phyloP scores from a whole-genome alignment of 2,329 filamentous ascomycete species.

The Boeremia lycopersici region DNA sequence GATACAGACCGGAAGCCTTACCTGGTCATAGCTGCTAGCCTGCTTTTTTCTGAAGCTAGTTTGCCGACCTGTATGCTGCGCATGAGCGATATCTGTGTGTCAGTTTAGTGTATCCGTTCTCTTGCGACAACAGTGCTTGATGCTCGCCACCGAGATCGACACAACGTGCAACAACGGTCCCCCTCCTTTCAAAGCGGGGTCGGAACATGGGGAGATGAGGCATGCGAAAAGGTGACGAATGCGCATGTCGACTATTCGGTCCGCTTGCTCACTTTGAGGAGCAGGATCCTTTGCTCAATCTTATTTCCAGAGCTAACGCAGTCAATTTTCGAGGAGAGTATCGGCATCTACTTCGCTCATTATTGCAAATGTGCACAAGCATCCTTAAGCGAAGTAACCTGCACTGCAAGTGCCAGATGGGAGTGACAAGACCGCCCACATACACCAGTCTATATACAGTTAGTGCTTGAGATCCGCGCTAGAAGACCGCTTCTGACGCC shows the following conservation, averaged over 20 bases:
- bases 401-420: neutral
- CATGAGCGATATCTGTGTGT: neutral
- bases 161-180: neutral
- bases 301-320: neutral
- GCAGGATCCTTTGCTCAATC: no score
- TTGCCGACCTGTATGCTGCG: neutral
- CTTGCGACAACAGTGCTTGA: conserved; percentile 2
- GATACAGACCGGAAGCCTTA: neutral
- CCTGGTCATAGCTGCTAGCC: neutral
- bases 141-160: conserved; percentile 4
- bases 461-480: conserved; percentile 1
- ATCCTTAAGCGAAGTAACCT: neutral
- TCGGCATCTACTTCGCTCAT: neutral
- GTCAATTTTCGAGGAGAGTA: neutral
- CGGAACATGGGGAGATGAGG: conserved; percentile 10
- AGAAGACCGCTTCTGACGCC: conserved; percentile 2
- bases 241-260: neutral
- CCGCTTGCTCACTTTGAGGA: neutral
- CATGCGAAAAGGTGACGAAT: conserved; percentile 3
- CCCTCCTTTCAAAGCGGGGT: conserved; percentile 5
- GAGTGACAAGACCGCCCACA: neutral
- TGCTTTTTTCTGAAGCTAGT: neutral
- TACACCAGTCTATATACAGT: neutral
- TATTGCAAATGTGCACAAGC: neutral
- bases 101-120: neutral